phyloP scores from a whole-genome alignment of 83 land plant species.

The Picea abies region DNA sequence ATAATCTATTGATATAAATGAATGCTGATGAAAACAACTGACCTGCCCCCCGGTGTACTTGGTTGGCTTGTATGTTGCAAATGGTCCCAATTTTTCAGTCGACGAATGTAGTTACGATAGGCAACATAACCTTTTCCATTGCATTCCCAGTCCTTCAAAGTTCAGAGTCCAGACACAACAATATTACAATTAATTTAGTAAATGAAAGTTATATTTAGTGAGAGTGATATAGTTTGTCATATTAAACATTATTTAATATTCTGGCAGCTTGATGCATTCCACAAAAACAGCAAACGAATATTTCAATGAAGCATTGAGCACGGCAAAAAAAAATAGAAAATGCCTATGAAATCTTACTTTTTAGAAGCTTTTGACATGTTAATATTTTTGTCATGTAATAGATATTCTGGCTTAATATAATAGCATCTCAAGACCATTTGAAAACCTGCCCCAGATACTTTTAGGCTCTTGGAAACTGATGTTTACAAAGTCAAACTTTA shows the following conservation, averaged over 20 bases:
- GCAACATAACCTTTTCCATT: slow-evolving; percentile 74
- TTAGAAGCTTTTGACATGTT: no score
- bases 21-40: not conserved
- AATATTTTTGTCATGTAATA: not conserved
- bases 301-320: not conserved
- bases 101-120: slow-evolving; percentile 56
- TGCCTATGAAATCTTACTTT: not conserved
- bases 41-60: slow-evolving; percentile 68
- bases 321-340: not conserved
- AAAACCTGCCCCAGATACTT: not conserved
- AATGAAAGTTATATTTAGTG: not conserved
- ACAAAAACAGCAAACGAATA: not conserved
- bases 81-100: slow-evolving; percentile 56
- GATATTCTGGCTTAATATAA: not conserved
- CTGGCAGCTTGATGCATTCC: not conserved
- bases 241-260: not conserved
- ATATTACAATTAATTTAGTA: not conserved
- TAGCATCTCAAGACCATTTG: not conserved
- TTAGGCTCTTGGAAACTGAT: slow-evolving; percentile 5
- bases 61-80: slow-evolving; percentile 32
- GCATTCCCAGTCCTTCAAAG: slow-evolving; percentile 69
- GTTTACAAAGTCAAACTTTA: not conserved
- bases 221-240: not conserved
- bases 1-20: not conserved
- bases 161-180: slow-evolving; percentile 11